Percentiles rank a stretch among this genome's conserved stretches.
These are phyloP conservation scores for Aspergillus pseudonomiae DNA, from an alignment of 2,329 filamentous ascomycete genomes.

Conservation along the genomic window DNA sequence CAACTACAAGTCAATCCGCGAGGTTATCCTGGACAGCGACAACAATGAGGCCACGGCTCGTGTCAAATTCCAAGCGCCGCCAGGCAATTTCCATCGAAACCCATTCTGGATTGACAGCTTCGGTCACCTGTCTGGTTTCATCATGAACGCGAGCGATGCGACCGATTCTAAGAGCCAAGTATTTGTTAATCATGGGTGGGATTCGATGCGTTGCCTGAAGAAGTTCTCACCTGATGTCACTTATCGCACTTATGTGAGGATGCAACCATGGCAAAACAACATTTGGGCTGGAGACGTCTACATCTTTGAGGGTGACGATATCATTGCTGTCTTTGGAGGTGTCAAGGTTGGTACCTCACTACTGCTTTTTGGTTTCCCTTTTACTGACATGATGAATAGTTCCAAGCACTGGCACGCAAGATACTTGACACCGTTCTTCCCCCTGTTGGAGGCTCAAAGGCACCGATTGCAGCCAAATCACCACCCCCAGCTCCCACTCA, in stretches of 20 bases:
- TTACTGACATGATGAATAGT: conserved; percentile 25
- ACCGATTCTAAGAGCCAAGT: conserved; percentile 62
- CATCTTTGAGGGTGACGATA: conserved; percentile 61
- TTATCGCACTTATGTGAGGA: conserved; percentile 64
- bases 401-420: conserved; percentile 46
- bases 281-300: conserved; percentile 64
- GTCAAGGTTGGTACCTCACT: conserved; percentile 44
- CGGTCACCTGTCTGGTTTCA: conserved; percentile 61
- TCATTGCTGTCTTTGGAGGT: conserved; percentile 54
- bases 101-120: conserved; percentile 64
- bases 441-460: conserved; percentile 31
- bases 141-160: conserved; percentile 62
- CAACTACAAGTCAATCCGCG: conserved; percentile 61
- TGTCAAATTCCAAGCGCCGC: conserved; percentile 58
- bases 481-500: conserved; percentile 31
- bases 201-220: conserved; percentile 60
- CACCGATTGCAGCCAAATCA: conserved; percentile 27
- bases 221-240: conserved; percentile 54
- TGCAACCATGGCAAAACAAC: conserved; percentile 56
- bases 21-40: conserved; percentile 60
- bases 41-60: conserved; percentile 58
- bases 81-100: conserved; percentile 60
- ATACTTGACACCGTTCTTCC: conserved; percentile 47
- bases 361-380: neutral
- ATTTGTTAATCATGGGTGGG: conserved; percentile 66